Evolutionary conservation across 1,284 basidiomycete species (phyloP), one percentile per base, ranked within the genome.

Genomic region (Cutaneotrichosporon sp.): DNA sequence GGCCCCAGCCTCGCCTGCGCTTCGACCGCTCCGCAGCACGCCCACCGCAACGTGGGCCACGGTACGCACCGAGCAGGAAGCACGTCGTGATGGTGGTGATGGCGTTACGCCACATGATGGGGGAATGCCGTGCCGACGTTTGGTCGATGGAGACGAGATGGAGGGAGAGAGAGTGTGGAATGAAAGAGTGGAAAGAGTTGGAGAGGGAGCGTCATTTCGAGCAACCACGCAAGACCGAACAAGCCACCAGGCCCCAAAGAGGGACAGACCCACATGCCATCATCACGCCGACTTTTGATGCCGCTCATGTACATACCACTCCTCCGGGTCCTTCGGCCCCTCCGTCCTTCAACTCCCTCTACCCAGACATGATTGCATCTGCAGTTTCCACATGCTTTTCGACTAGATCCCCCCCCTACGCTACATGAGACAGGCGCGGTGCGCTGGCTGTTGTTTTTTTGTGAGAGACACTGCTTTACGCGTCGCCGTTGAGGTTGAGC

Each of bases 81-180:
- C 75, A 77, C 36, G 73, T 74, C 20, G 74, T 70, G 54, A 73
- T 58, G 14, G 77, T 77, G 58, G 77, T 69, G 10, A 72, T 59
- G 16, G 67, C 70, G 25, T 74, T 76, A 36, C 75, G 67, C 75
- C 74, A 77, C 50, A 75, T 73, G 73, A 76, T 75, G n/a, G 16
- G 25, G 4, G 16, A 42, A n/a, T 5, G 4, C 11, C 18, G 18
- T 18, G 11, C 9, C 34, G 9, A 33, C 29, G 29, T 5, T 29
- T 4, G 9, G 29, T 5, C 29, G 29, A 29, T 29, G 29, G n/a
- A 29, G 29, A 29, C 9, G 3, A 10, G 34, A 36, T 42, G 38
- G 1, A 18, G 18, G 9, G 16, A 42, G 38, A n/a, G 38, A 42
- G 16, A 1, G 38, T 38, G 36, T 6, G 14, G 36, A 38, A 38